These are phyloP conservation scores for Pulicaria dysenterica DNA, from an alignment of 129 eudicot species.

Conservation along the genomic window DNA sequence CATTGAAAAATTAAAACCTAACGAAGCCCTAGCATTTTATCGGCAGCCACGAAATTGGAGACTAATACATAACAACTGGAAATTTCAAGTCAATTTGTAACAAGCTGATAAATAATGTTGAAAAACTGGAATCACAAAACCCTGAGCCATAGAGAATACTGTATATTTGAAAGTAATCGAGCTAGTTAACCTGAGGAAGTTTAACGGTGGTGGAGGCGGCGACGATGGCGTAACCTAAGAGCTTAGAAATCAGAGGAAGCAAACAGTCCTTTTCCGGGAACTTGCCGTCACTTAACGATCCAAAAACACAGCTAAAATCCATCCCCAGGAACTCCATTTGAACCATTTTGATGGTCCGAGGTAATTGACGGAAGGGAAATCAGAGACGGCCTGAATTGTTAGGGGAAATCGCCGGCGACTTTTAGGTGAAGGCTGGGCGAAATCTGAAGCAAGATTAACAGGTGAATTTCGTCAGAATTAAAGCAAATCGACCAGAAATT, in stretches of 20 bases:
- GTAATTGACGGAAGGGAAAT: neutral
- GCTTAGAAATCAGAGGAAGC: constrained; percentile 89
- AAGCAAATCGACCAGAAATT: neutral
- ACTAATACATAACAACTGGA: neutral
- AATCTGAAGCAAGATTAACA: constrained; percentile 10
- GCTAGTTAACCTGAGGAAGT: constrained; percentile 67
- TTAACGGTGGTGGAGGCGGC: constrained; percentile 97
- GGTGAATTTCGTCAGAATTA: neutral
- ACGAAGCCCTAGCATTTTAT: no score
- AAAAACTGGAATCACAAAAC: constrained; percentile 22
- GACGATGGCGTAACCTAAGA: constrained; percentile 86
- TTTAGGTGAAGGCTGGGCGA: constrained; percentile 16
- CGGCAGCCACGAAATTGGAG: no score
- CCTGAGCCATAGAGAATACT: neutral
- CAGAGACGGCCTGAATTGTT: neutral
- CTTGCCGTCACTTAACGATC: constrained; percentile 56
- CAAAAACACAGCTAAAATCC: constrained; percentile 78
- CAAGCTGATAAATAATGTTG: neutral
- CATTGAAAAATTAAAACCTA: neutral
- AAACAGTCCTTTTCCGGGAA: constrained; percentile 79
- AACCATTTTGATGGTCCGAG: constrained; percentile 41
- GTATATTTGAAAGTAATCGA: neutral
- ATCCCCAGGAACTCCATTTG: constrained; percentile 75
- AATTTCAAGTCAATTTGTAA: constrained; percentile 3
- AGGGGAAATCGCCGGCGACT: constrained; percentile 31